Percentiles rank a stretch among this genome's conserved stretches.
These are phyloP conservation scores for Phanerochaete carnosa DNA, from an alignment of 768 basidiomycete species.

Conservation along the genomic window DNA sequence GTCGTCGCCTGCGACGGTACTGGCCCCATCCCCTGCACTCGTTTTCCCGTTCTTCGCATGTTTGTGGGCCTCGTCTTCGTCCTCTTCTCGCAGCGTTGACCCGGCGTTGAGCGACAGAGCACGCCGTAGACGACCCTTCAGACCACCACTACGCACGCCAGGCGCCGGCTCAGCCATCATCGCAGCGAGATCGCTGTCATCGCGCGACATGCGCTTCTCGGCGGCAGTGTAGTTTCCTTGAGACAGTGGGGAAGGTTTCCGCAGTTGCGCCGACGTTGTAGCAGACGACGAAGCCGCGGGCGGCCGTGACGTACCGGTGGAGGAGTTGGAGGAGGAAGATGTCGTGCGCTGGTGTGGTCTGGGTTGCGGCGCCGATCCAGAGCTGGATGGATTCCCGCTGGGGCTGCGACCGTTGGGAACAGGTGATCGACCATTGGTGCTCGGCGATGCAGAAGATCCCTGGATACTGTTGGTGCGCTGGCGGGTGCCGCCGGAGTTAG, in stretches of 20 bases:
- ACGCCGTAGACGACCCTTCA: conserved; percentile 75
- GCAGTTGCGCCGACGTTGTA: conserved; percentile 27
- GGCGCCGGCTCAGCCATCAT: conserved; percentile 46
- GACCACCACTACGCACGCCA: conserved; percentile 57
- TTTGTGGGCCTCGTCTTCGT: conserved; percentile 37
- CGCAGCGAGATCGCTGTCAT: conserved; percentile 67
- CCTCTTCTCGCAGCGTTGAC: conserved; percentile 55
- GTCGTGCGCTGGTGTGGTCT: conserved; percentile 45
- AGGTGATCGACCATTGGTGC: conserved; percentile 16
- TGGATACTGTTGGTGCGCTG: conserved; percentile 73
- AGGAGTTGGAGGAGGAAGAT: conserved; percentile 44
- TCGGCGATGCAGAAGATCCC: conserved; percentile 44
- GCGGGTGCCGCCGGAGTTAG: conserved; percentile 44
- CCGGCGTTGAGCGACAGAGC: conserved; percentile 66
- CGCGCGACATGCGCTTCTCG: conserved; percentile 75
- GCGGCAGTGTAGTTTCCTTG: conserved; percentile 60
- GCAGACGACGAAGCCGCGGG: conserved; percentile 32
- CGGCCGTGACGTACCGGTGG: conserved; percentile 27
- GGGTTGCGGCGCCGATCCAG: conserved; percentile 24
- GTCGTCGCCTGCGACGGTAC: conserved; percentile 24
- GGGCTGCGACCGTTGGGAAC: conserved; percentile 19
- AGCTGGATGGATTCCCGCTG: conserved; percentile 15
- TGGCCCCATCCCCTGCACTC: not conserved
- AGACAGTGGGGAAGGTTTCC: conserved; percentile 62
- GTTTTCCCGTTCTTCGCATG: conserved; percentile 7